phyloP scores from a whole-genome alignment of 345 rosid species.

The Atalantia buxifolia region DNA sequence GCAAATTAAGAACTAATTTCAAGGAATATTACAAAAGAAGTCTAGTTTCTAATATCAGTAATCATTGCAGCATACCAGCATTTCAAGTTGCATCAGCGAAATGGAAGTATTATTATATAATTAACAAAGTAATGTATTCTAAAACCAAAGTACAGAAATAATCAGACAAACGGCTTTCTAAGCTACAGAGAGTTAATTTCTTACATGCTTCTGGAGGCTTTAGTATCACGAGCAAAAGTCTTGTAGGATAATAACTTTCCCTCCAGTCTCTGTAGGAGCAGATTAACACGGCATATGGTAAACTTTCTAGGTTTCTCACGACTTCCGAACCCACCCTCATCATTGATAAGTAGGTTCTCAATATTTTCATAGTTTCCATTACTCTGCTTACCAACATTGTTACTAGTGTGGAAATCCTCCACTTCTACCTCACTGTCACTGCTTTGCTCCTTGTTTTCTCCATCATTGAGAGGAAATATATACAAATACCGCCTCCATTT shows the following conservation, averaged over 20 bases:
- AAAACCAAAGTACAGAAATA: background rate
- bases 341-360: slow-evolving; percentile 21
- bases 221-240: slow-evolving; percentile 92
- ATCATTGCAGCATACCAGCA: background rate
- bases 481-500: slow-evolving; percentile 94
- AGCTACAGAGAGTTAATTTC: slow-evolving; percentile 15
- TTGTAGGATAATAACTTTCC: slow-evolving; percentile 79
- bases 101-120: background rate
- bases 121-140: background rate
- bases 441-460: slow-evolving; percentile 37
- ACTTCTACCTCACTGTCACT: slow-evolving; percentile 25
- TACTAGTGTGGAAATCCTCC: slow-evolving; percentile 22
- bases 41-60: background rate
- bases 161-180: background rate
- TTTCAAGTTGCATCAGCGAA: background rate
- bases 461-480: slow-evolving; percentile 66
- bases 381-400: slow-evolving; percentile 20
- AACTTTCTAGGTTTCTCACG: slow-evolving; percentile 50
- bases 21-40: background rate
- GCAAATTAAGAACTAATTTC: background rate
- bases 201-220: slow-evolving; percentile 90
- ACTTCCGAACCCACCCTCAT: slow-evolving; percentile 35
- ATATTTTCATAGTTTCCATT: slow-evolving; percentile 29
- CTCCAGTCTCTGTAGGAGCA: slow-evolving; percentile 72
- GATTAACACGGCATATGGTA: slow-evolving; percentile 62